Evolutionary conservation across 1,284 basidiomycete genomes (phyloP).

Genomic region (Trichosporon sp.): DNA sequence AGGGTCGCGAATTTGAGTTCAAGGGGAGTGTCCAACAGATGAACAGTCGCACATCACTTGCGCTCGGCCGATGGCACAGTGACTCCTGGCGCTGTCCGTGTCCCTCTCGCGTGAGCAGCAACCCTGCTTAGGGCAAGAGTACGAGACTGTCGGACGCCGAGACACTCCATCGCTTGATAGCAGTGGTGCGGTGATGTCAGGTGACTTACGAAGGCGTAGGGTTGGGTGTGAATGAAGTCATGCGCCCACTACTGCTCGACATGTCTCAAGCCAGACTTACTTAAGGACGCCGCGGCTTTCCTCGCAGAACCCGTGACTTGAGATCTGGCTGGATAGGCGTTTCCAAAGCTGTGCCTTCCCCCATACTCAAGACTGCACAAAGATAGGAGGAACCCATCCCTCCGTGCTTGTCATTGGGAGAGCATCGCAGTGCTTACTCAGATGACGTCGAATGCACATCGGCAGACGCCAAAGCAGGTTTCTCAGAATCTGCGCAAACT

Average conservation of each 20-base stretch:
- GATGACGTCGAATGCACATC: no score
- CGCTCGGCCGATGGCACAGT: not conserved
- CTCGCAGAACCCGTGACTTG: no score
- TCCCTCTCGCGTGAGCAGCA: not conserved
- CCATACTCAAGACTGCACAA: no score
- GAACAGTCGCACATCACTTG: not conserved
- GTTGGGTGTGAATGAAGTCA: not conserved
- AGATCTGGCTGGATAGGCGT: no score
- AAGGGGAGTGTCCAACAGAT: not conserved
- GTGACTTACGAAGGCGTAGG: not conserved
- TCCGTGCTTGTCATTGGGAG: no score
- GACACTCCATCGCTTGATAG: not conserved
- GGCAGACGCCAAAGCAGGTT: no score
- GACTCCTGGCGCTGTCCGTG: not conserved
- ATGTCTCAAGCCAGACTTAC: no score
- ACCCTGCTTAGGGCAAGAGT: not conserved
- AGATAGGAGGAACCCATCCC: no score
- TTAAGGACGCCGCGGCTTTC: no score
- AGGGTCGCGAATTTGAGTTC: not conserved
- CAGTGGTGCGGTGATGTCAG: not conserved
- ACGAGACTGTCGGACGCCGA: not conserved
- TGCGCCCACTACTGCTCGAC: not conserved
- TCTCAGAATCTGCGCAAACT: no score
- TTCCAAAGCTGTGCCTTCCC: no score
- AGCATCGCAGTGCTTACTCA: no score